These are phyloP conservation scores for Phaffomyces thermotolerans DNA, from an alignment of 805 yeast genomes.

Conservation along the genomic window DNA sequence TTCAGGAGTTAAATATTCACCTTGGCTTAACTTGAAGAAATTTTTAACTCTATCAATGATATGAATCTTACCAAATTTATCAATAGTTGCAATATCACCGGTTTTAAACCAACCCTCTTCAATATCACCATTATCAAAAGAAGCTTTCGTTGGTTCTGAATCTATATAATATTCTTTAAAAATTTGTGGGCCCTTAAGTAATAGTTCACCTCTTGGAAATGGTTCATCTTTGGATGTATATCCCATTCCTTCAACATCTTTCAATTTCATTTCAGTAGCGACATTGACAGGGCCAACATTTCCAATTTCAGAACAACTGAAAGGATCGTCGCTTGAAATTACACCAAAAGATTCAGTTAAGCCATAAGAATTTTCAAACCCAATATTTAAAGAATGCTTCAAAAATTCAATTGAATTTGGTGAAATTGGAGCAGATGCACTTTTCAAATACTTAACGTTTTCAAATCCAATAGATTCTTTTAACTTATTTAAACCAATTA, in stretches of 20 bases:
- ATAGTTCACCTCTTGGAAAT: constrained; percentile 43
- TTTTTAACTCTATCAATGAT: constrained; percentile 61
- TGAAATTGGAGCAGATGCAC: constrained; percentile 59
- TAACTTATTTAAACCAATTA: constrained; percentile 31
- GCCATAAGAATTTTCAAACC: constrained; percentile 49
- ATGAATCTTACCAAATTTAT: constrained; percentile 28
- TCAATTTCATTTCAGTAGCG: constrained; percentile 44
- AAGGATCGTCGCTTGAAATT: constrained; percentile 30
- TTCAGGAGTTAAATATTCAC: constrained; percentile 59
- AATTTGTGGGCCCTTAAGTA: constrained; percentile 50
- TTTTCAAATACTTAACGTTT: constrained; percentile 25
- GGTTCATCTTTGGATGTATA: constrained; percentile 41
- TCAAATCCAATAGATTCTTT: constrained; percentile 32
- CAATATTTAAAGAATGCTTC: constrained; percentile 40
- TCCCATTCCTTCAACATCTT: constrained; percentile 45
- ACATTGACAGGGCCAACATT: constrained; percentile 45
- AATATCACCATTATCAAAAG: constrained; percentile 32
- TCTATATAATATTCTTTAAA: constrained; percentile 45
- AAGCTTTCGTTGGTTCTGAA: constrained; percentile 38
- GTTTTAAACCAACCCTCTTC: constrained; percentile 45
- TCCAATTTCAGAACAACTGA: constrained; percentile 28
- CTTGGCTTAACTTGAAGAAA: constrained; percentile 53
- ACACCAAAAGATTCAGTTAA: constrained; percentile 62
- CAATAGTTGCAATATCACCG: constrained; percentile 45
- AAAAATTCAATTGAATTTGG: constrained; percentile 46